phyloP scores from a whole-genome alignment of 2,329 filamentous ascomycete genomes.

The Aspergillus fumigatus region DNA sequence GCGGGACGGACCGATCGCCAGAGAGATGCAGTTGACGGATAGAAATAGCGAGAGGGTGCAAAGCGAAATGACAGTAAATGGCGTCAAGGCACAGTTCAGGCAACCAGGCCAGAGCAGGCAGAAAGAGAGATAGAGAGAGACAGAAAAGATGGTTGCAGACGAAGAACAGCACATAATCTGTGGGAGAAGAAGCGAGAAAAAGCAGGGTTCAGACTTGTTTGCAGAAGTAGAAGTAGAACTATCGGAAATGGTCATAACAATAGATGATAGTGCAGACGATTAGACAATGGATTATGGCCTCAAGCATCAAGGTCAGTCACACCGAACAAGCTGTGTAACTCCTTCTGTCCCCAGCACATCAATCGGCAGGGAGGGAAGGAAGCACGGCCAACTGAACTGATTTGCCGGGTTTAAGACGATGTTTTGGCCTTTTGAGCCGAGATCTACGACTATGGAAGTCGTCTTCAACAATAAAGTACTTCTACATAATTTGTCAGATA shows the following conservation, averaged over 20 bases:
- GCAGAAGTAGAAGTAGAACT: not conserved
- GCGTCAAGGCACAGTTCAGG: not conserved
- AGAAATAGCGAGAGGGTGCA: not conserved
- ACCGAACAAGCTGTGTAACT: not conserved
- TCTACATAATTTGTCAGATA: no score
- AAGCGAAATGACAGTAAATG: not conserved
- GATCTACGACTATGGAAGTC: not conserved
- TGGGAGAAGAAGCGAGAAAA: not conserved
- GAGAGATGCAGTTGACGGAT: not conserved
- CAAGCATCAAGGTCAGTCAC: not conserved
- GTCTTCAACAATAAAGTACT: no score
- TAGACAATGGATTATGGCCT: not conserved
- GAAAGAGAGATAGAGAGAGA: not conserved
- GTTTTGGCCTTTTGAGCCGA: not conserved
- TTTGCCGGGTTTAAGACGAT: not conserved
- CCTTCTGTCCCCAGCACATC: not conserved
- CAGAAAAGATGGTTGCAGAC: not conserved
- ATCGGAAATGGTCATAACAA: not conserved
- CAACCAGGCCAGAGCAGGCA: not conserved
- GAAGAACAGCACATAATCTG: not conserved
- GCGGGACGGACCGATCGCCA: not conserved
- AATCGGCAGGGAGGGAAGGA: not conserved
- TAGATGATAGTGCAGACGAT: no score
- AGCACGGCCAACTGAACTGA: not conserved
- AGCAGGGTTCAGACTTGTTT: no score